Evolutionary conservation across 2,329 filamentous ascomycete species (phyloP), one percentile per base, ranked within the genome.

Genomic region (Mariannaea sp.): DNA sequence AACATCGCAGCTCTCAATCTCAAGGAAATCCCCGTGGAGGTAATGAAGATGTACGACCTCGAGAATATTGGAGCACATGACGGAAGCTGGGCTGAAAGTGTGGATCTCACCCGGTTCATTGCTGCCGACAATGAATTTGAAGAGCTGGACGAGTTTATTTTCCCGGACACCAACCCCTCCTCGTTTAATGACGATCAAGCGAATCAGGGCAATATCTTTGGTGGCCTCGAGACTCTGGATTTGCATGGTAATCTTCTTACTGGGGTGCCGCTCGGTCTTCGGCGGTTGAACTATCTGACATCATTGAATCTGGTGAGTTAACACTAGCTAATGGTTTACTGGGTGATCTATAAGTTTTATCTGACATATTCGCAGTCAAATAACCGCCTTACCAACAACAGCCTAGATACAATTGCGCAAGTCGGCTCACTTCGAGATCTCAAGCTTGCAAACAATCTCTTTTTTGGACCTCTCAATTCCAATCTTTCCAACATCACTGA

Each of bases 41-140:
- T 97, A 0, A 76, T 96, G 73, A 84, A 86, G 49, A 97, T 97
- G 92, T 97, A 97, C 69, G 89, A 92, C 63, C 78, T 90, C 14
- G 86, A 92, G 47, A 80, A 82, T 1, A 80, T 85, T 49, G 83
- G 87, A 30, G 78, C 77, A 10, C 76, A 81, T 17, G 84, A 81
- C 29, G 82, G 85, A 9, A 84, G 87, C 27, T 97, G 94, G 94
- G 92, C 92, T 2, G 93, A 97, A 71, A 88, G 89, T 54, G 90
- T 97, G 9, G 93, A 97, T 67, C 75, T 97, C 39, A 88, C 87
- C 1, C 85, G 88, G 56, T 85, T 97, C 43, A 84, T 94, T 59
- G 92, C 89, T 5, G 92, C 93, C 7, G 92, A 96, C 67, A 97
- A 99, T 66, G 90, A 96, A 65, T 72, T 99, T 41, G 85, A 90